Conservation (phyloP, 192 early-diverging fungal species). For the Backusella morwellensis region DNA sequence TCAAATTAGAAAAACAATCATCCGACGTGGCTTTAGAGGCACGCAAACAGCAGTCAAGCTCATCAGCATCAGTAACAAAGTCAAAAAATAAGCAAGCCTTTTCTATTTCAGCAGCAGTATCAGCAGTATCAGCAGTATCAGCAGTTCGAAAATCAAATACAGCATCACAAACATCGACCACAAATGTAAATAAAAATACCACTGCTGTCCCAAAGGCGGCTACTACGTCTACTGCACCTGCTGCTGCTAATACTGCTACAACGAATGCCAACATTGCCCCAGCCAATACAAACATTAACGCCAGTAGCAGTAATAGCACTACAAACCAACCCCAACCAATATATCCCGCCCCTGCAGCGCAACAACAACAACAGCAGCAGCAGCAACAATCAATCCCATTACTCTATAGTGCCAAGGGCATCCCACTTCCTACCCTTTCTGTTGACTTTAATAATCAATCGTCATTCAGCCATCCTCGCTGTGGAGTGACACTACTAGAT, state of each 20-base stretch:
- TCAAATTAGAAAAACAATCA: not conserved
- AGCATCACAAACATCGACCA: not conserved
- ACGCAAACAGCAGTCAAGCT: not conserved
- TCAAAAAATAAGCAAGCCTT: not conserved
- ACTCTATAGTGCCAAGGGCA: constrained; percentile 20
- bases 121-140: not conserved
- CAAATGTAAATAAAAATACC: not conserved
- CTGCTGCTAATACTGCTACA: not conserved
- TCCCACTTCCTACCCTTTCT: constrained; percentile 33
- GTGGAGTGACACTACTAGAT: constrained; percentile 33
- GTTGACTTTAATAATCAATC: constrained; percentile 23
- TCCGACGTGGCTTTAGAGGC: not conserved
- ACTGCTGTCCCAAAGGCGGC: not conserved
- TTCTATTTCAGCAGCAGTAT: not conserved
- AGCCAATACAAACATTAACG: not conserved
- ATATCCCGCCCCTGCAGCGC: not conserved
- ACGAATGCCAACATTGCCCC: not conserved
- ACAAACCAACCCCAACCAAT: not conserved
- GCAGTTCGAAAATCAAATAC: not conserved
- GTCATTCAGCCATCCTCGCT: constrained; percentile 28
- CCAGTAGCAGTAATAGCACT: not conserved
- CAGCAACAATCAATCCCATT: not conserved
- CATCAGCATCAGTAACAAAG: not conserved
- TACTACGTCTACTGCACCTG: not conserved
- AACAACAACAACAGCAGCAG: not conserved